Base-by-base conservation (phyloP, 2,329 filamentous ascomycete genomes). In the Fusarium fracticaudum region DNA sequence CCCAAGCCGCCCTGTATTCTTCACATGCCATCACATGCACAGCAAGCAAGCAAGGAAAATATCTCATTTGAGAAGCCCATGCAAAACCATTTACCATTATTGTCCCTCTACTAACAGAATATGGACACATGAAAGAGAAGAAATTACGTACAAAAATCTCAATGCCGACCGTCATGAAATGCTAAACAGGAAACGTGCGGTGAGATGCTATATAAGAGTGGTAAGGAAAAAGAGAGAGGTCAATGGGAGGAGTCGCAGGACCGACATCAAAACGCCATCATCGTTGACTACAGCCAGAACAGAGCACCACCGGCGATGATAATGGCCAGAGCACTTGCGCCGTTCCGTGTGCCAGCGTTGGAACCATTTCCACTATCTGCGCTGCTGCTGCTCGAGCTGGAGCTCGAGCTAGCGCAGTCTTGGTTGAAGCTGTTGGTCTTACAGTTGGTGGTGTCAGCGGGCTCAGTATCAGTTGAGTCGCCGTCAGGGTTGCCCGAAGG, bases 401-500 rank as follows among this genome's bases (percentile, higher is more conserved):
- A 72, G n/a, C 60, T 67, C 54, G 66, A 69, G 31, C 57, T 69
- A 69, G 77, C 76, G 75, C 84, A 86, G 65, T 80, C 74, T 75
- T 87, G 84, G 64, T 81, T 80, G 75, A 87, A 88, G 54, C 80
- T 80, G 38, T 73, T 80, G 13, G 79, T 72, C 17, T 80, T 74
- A 73, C 86, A 87, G 66, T 79, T 77, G 24, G 75, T 66, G 20
- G 78, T 79, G 57, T 78, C 73, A 31, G 74, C 76, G 33, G 67
- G 65, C 50, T 71, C 43, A 31, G 67, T 59, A 41, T 74, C 75
- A 53, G 68, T 60, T 38, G 72, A 55, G 26, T 72, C 60, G 15
- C 73, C 64, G 17, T 74, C 68, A 15, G 74, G 73, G 26, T 71
- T 71, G 35, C 75, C 75, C 29, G 72, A 67, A 17, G 75, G 69